Percentiles rank a stretch among this genome's conserved stretches.
These are phyloP conservation scores for Rubroboletus satanas DNA, from an alignment of 768 basidiomycete genomes.

Conservation along the genomic window DNA sequence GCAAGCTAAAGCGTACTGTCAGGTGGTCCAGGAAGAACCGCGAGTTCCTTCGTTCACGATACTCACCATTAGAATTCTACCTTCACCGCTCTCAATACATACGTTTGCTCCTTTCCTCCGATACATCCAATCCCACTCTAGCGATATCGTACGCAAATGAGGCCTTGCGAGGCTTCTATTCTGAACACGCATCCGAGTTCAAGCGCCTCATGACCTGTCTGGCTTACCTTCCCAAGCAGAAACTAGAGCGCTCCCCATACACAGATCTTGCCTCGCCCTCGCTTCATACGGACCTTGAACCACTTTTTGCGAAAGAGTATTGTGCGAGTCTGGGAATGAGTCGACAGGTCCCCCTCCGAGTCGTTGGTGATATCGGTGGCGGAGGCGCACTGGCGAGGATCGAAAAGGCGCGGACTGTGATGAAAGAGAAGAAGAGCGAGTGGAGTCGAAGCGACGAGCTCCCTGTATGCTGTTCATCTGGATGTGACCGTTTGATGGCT, in stretches of 20 bases:
- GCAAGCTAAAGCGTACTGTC: slow-evolving; percentile 1
- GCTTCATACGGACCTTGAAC: slow-evolving; percentile 73
- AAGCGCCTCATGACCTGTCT: slow-evolving; percentile 66
- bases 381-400: slow-evolving; percentile 88
- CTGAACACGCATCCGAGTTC: slow-evolving; percentile 60
- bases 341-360: slow-evolving; percentile 79
- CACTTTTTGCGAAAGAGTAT: slow-evolving; percentile 85
- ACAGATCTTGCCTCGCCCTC: slow-evolving; percentile 67
- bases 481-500: not conserved
- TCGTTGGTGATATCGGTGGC: slow-evolving; percentile 90
- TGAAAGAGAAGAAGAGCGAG: slow-evolving; percentile 90
- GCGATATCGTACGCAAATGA: slow-evolving; percentile 75
- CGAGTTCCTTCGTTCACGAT: slow-evolving; percentile 59
- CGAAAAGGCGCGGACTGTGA: slow-evolving; percentile 90
- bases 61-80: slow-evolving; percentile 83
- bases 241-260: slow-evolving; percentile 68
- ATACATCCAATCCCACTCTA: slow-evolving; percentile 50
- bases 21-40: slow-evolving; percentile 80
- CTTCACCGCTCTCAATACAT: slow-evolving; percentile 91
- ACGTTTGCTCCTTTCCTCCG: slow-evolving; percentile 62
- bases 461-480: slow-evolving; percentile 49
- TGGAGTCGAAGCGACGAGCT: slow-evolving; percentile 89
- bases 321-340: slow-evolving; percentile 87
- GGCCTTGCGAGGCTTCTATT: slow-evolving; percentile 60
- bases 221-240: slow-evolving; percentile 64